Base-by-base conservation (phyloP, 179 eudicot genomes). In the Sideroxylon spinosum region DNA sequence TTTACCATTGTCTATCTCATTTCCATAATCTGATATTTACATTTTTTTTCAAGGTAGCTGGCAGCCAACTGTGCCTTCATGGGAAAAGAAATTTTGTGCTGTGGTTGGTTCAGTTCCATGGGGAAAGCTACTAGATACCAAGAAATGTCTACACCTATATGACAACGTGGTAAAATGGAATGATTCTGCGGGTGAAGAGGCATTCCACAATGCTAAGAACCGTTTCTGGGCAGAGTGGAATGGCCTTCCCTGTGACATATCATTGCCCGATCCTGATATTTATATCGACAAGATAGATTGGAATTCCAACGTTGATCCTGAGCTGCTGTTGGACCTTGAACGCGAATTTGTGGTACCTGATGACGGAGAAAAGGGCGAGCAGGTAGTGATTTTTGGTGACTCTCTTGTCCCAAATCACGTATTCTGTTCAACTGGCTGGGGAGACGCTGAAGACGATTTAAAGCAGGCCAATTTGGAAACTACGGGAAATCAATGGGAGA, bases 281-380 rank as follows among this genome's bases (percentile, higher is more conserved):
- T 89, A 86, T 73, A 89, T 93, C 4, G 93, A 91, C 56, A 65
- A 90, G n/a, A 76, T 93, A 11, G 87, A 93, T 68, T 93, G 98
- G 96, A 68, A 90, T 52, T 72, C 83, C 4, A 11, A 77, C 53
- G 76, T 87, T 50, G 93, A 91, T 57, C 87, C 81, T 1, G 82
- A 84, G 68, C 84, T 88, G 64, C 49, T 88, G 13, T 44, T 59
- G 28, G 95, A 88, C 83, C 82, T 87, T 62, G 91, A 90, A 53
- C 60, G 77, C 65, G 84, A 78, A 44, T 9, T 60, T 3, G 80
- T 67, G 52, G 52, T 52, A 7, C 25, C 74, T 32, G 74, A 77
- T 67, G 80, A 83, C 23, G 44, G 44, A 37, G 4, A 37, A 37
- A 37, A 37, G 5, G 44, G 44, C 4, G 85, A 83, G 37, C 49